These are phyloP conservation scores for Raphanus sativus DNA, from an alignment of 345 rosid species.

Conservation along the genomic window DNA sequence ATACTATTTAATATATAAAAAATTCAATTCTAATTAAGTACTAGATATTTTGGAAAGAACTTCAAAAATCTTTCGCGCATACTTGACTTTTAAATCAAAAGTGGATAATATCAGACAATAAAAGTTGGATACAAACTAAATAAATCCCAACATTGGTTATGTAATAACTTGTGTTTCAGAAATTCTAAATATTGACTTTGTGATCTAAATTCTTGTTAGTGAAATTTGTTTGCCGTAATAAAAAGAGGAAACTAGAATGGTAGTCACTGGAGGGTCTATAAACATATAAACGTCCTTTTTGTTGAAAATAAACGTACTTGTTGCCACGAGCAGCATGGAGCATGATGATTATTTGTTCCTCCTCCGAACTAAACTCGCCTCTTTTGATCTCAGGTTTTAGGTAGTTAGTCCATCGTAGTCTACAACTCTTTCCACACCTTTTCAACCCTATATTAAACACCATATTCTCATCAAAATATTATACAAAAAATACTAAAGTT, in stretches of 20 bases:
- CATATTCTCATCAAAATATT: not conserved
- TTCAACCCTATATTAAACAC: conserved; percentile 37
- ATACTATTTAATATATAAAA: too few relatives aligned
- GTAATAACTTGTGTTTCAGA: too few relatives aligned
- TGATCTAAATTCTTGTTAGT: not conserved
- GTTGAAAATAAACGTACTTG: not conserved
- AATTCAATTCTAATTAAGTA: too few relatives aligned
- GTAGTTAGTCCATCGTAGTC: conserved; percentile 49
- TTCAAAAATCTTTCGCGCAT: too few relatives aligned
- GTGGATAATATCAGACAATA: too few relatives aligned
- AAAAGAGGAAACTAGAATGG: not conserved
- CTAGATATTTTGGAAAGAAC: too few relatives aligned
- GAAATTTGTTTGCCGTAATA: not conserved
- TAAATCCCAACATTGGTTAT: too few relatives aligned
- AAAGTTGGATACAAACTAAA: too few relatives aligned
- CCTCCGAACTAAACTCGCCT: conserved; percentile 46
- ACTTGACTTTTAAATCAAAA: too few relatives aligned
- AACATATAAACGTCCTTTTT: not conserved
- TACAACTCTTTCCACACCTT: conserved; percentile 53
- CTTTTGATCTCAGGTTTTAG: conserved; percentile 46
- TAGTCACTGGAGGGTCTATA: not conserved
- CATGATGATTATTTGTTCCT: conserved; percentile 45
- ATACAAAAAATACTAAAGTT: not conserved
- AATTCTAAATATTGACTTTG: not conserved
- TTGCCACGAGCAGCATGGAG: conserved; percentile 52